Evolutionary conservation across 306 rosid genomes (phyloP), one percentile per base, ranked within the genome.

Genomic region (Malus domestica): DNA sequence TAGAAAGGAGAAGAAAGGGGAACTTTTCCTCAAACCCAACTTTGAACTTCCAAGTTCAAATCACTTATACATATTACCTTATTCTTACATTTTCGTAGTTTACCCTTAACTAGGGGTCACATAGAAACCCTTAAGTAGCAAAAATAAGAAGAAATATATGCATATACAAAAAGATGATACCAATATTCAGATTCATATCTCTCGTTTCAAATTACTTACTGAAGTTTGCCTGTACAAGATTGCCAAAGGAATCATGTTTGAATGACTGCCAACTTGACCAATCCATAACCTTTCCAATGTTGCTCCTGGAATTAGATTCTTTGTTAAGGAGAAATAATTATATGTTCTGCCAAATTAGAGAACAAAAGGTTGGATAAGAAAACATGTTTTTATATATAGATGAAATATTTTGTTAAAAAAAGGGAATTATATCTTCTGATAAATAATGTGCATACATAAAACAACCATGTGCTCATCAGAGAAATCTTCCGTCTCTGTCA

Each of bases 221-320:
- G 22, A 67, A 59, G 77, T 27, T 33, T 86, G 76, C 71, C 85
- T 84, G 83, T 67, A 85, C 82, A 92, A 79, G 69, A 92, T 76
- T 46, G 97, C 97, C 87, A 95, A 76, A 54, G 89, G 88, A 79
- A 92, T 76, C 78, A 69, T 78, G 78, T 75, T 79, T 27, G 83
- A 83, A 82, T 83, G 83, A 8, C 15, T 73, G 51, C 75, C 70
- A 77, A 82, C 85, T 77, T 83, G 90, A 79, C 96, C 93, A 78
- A 86, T 81, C 97, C 97, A 95, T 75, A 95, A 72, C 85, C 90
- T 87, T 59, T 70, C 57, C 74, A 81, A 86, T 58, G 66, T 81
- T 63, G 87, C 85, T 73, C 93, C 97, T 92, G 88, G 33, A 62
- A 83, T 46, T 63, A 78, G 69, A 46, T 80, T 65, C 33, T 8